phyloP scores from a whole-genome alignment of 208 protist species.

The Wallacemonas collosoma region DNA sequence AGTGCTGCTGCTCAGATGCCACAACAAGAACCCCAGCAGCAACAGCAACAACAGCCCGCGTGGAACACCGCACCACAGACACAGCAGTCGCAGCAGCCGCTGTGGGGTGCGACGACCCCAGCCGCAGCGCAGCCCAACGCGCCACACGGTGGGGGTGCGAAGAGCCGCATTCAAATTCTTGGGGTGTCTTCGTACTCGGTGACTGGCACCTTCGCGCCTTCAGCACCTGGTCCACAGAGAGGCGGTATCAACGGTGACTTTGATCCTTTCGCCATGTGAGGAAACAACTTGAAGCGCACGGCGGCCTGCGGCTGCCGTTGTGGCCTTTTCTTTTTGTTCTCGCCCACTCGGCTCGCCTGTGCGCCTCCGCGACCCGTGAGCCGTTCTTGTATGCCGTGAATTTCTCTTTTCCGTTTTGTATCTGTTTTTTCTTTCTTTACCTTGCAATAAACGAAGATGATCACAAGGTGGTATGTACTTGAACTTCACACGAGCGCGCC shows the following conservation, averaged over 20 bases:
- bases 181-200: slow-evolving; percentile 16
- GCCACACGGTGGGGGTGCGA: slow-evolving; percentile 1
- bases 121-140: not conserved
- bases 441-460: not conserved
- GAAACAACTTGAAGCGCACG: not conserved
- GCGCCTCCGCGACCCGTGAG: not conserved
- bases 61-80: not conserved
- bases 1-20: no score
- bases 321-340: slow-evolving; percentile 3
- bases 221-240: slow-evolving; percentile 5
- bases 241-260: not conserved
- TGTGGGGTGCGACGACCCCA: slow-evolving; percentile 4
- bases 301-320: not conserved
- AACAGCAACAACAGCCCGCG: slow-evolving; percentile 1
- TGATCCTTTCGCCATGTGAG: slow-evolving; percentile 25
- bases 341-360: not conserved
- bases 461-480: not conserved
- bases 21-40: slow-evolving; percentile 22
- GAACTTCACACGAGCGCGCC: not conserved
- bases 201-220: not conserved
- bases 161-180: slow-evolving; percentile 19
- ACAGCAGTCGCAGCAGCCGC: slow-evolving; percentile 18
- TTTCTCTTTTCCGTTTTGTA: slow-evolving; percentile 11
- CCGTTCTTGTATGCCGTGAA: not conserved
- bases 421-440: slow-evolving; percentile 10